phyloP scores from a whole-genome alignment of 2,329 filamentous ascomycete species.

The Trichoderma sp. region DNA sequence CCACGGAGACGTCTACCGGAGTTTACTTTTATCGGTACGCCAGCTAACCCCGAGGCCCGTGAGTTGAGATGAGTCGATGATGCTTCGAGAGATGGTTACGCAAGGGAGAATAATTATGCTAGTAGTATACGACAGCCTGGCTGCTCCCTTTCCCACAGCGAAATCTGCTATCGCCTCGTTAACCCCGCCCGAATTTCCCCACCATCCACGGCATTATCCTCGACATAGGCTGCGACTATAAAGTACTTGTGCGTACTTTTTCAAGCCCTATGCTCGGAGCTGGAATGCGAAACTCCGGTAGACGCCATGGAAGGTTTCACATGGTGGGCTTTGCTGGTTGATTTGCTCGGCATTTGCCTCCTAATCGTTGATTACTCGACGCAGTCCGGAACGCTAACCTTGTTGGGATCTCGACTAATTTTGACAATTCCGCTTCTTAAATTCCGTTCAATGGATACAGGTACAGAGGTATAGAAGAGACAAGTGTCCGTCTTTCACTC shows the following conservation, averaged over 20 bases:
- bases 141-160: background rate
- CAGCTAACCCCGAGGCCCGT: background rate
- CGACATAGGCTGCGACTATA: background rate
- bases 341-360: background rate
- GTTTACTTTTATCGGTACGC: background rate
- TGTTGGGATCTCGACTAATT: background rate
- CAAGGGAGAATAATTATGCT: background rate
- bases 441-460: background rate
- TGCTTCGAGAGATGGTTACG: background rate
- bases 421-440: background rate
- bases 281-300: background rate
- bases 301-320: background rate
- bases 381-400: conserved; percentile 3
- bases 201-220: background rate
- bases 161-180: background rate
- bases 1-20: background rate
- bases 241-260: background rate
- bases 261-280: background rate
- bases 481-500: background rate
- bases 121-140: background rate
- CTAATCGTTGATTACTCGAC: background rate
- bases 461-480: background rate
- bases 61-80: background rate
- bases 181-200: background rate
- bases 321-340: background rate